Evolutionary conservation across 306 rosid species (phyloP).

Genomic region (Quercus gilva): DNA sequence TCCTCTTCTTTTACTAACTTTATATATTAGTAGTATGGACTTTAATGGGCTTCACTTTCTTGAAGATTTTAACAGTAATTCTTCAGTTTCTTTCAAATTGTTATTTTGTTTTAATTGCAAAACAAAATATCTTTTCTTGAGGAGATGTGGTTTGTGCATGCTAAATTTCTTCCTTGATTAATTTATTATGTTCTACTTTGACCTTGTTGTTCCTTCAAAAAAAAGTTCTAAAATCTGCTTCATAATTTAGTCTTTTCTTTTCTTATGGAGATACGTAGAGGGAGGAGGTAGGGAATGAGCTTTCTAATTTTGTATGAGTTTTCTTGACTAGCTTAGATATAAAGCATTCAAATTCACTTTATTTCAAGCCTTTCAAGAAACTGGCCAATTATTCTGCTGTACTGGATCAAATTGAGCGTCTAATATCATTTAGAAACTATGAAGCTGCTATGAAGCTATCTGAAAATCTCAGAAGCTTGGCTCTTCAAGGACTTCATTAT

Average conservation of each 20-base stretch:
- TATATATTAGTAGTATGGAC: constrained; percentile 2
- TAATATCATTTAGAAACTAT: constrained; percentile 57
- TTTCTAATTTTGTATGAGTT: constrained; percentile 24
- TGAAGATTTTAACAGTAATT: neutral
- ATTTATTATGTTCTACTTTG: neutral
- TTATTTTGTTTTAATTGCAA: constrained; percentile 7
- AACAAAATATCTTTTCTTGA: neutral
- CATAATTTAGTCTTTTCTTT: neutral
- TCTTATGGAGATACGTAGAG: constrained; percentile 8
- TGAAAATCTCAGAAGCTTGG: constrained; percentile 70
- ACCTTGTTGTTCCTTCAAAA: neutral
- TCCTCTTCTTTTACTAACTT: constrained; percentile 35
- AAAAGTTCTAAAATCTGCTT: neutral
- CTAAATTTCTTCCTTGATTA: neutral
- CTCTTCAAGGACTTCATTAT: constrained; percentile 84
- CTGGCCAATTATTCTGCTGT: constrained; percentile 55
- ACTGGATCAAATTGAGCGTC: constrained; percentile 64
- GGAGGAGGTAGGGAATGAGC: constrained; percentile 4
- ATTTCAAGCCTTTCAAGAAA: constrained; percentile 84
- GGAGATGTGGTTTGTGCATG: neutral
- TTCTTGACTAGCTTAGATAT: constrained; percentile 69
- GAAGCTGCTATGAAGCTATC: constrained; percentile 67
- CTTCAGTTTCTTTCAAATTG: neutral
- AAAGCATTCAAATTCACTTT: constrained; percentile 60
- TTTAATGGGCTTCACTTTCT: constrained; percentile 9